Percentiles rank a stretch among this genome's conserved stretches.
phyloP scores from a whole-genome alignment of 345 rosid genomes.

The Bruguiera gymnorhiza region DNA sequence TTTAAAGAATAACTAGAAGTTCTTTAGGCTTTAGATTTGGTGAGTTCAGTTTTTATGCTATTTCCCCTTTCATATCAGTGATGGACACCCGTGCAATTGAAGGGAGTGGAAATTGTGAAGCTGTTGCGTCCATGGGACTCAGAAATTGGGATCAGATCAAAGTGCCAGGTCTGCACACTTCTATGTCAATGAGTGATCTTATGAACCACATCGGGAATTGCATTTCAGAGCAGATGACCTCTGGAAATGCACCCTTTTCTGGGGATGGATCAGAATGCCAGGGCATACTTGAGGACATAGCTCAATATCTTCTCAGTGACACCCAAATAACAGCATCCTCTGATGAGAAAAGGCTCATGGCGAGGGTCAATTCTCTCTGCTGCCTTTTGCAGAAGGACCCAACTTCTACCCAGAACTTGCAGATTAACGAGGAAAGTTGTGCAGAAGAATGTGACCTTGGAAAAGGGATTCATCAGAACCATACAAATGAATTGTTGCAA shows the following conservation, averaged over 20 bases:
- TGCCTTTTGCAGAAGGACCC: slow-evolving; percentile 92
- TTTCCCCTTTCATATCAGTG: slow-evolving; percentile 35
- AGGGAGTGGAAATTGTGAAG: slow-evolving; percentile 52
- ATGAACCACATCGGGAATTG: slow-evolving; percentile 69
- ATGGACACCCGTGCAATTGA: slow-evolving; percentile 62
- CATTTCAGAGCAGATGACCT: slow-evolving; percentile 64
- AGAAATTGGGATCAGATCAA: slow-evolving; percentile 73
- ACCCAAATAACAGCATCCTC: slow-evolving; percentile 61
- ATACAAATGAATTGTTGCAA: slow-evolving; percentile 19
- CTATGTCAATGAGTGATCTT: slow-evolving; percentile 86
- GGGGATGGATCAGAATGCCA: slow-evolving; percentile 41
- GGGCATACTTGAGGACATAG: slow-evolving; percentile 65
- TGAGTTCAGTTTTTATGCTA: background rate
- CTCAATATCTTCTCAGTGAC: slow-evolving; percentile 84
- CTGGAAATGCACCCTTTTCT: slow-evolving; percentile 42
- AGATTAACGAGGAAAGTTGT: slow-evolving; percentile 45
- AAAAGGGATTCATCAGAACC: slow-evolving; percentile 33
- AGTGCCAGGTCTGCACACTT: slow-evolving; percentile 80
- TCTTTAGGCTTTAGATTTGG: background rate
- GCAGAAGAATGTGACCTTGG: slow-evolving; percentile 22
- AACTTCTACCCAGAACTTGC: slow-evolving; percentile 41
- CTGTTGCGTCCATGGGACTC: slow-evolving; percentile 53
- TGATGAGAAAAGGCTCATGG: slow-evolving; percentile 92
- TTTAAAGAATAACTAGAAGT: background rate
- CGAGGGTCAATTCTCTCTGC: slow-evolving; percentile 93